Evolutionary conservation across 2,329 filamentous ascomycete species (phyloP), one percentile per base, ranked within the genome.

Genomic region (Fusarium redolens): DNA sequence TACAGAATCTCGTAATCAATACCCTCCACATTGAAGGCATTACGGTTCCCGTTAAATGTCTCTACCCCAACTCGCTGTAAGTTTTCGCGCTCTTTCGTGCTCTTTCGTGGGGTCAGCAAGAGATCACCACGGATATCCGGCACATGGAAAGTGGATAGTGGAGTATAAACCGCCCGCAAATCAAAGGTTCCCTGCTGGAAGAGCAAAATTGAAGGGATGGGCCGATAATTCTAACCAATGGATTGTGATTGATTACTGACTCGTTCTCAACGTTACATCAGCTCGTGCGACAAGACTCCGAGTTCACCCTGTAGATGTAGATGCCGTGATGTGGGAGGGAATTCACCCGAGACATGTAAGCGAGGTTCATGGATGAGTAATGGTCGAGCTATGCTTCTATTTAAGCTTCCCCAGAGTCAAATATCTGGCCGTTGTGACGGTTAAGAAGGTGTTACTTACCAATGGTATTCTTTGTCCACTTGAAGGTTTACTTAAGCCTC

Each of bases 401-500:
- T 54, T 54, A 54, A 30, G 50, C 50, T 54, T 54, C 18, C 10
- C 18, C 10, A 17, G 4, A 8, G 22, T 17, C 3, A 7, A 28
- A 12, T 8, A 13, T 38, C 1, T 38, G 0, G 17, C 22, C 4
- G 5, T 18, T 35, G 2, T 18, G 17, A 18, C 5, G 15, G 5
- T 18, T 5, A 7, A 25, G 12, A 5, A 10, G 8, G 1, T 3
- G 5, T 7, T 3, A 14, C 7, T 14, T 10, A 9, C 2, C 5
- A 14, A 18, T 7, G 15, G 8, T 12, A 18, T 7, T 6, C 15
- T 13, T 17, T 7, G 0, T 14, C 4, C 3, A 13, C 4, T 51
- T 18, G 8, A 6, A 51, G 5, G 17, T 25, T 14, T 25, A 1
- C 8, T 7, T 10, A 15, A 18, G 5, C 0, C 0, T 1, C 4